Evolutionary conservation across 2,329 filamentous ascomycete species (phyloP).

Genomic region (Diaporthe helianthi): DNA sequence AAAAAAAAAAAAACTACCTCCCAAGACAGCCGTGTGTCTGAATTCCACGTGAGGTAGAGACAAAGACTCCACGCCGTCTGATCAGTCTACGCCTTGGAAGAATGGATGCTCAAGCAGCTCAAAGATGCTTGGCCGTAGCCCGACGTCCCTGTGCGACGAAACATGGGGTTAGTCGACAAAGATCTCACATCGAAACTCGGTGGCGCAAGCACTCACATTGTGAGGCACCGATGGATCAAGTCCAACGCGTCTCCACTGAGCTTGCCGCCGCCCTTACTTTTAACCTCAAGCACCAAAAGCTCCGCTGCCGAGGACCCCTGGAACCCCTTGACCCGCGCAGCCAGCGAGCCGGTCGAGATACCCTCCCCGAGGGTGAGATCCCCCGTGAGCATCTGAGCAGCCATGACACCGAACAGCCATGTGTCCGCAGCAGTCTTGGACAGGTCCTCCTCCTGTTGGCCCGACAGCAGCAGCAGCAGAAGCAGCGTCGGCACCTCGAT

Average conservation of each 20-base stretch:
- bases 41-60: too few species aligned
- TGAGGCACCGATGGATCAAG: conserved; percentile 25
- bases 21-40: not conserved
- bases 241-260: conserved; percentile 7
- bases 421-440: conserved; percentile 20
- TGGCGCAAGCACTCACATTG: not conserved
- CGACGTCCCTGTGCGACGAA: not conserved
- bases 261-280: not conserved
- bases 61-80: not conserved
- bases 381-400: conserved; percentile 16
- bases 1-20: too few species aligned
- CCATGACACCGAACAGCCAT: conserved; percentile 28
- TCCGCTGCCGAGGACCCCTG: conserved; percentile 1
- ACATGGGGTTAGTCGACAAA: not conserved
- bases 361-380: not conserved
- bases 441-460: not conserved
- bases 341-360: not conserved
- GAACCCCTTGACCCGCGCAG: not conserved
- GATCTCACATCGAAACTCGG: not conserved
- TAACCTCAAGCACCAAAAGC: not conserved
- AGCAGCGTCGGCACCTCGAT: conserved; percentile 31
- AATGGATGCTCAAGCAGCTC: conserved; percentile 10
- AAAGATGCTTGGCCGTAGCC: not conserved
- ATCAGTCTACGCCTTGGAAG: not conserved
- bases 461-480: not conserved